Evolutionary conservation across 495 filamentous ascomycete species (phyloP), one percentile per base, ranked within the genome.

Genomic region (Pyrenula massariospora): DNA sequence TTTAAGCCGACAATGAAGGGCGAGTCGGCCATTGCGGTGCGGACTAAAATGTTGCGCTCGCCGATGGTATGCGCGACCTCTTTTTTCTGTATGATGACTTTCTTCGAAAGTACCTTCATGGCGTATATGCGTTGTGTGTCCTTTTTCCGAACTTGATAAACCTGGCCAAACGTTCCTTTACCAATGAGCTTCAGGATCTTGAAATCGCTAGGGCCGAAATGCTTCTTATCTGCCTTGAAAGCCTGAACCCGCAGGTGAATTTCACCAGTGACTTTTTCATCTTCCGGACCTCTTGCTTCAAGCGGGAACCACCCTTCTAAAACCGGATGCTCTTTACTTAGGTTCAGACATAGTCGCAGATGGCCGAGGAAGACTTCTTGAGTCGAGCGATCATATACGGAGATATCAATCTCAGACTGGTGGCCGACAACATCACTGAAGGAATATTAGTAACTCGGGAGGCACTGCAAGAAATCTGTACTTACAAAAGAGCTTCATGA

Each of bases 71-170:
- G 93, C 19, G 91, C 89, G 49, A 98, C 89, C 70, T 98, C 93
- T 71, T 98, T 98, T 80, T 98, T 98, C 71, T 98, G 93, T 15
- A 98, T 93, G 56, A 98, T 97, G 53, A 98, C 93, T 76, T 97
- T 98, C 78, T 98, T 98, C 11, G 92, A 96, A 21, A 98, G 74
- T 1, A 97, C 91, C 68, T 98, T 98, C 93, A 98, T 98, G 48
- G 93, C 93, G 62, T 97, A 98, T 56, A 98, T 95, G 20, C 94
- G 84, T 61, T 84, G 81, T 1, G 93, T 96, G 66, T 98, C 93
- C 76, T 88, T 93, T 78, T 98, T 97, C 60, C 89, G 87, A n/a
- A 97, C 93, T 63, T 97, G 93, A 63, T 96, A 99, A 2, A 99
- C 93, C 69, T 99, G 94, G n/a, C 93, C 93, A 68, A 99, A 99